Base-by-base conservation (phyloP, 257 asterid species). In the Capsicum rhomboideum region DNA sequence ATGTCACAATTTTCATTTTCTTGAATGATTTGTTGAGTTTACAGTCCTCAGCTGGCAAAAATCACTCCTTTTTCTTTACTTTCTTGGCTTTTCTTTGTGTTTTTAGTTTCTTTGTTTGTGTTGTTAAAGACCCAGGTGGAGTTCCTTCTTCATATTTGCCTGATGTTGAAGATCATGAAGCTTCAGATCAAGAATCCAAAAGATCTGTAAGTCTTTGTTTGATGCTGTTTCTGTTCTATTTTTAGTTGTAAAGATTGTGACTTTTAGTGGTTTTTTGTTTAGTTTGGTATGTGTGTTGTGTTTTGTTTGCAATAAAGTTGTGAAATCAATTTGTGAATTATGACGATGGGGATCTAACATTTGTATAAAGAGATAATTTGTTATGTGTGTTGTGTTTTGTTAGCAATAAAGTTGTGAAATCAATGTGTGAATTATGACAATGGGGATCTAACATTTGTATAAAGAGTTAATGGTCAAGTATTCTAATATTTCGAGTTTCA, bases 1-100 rank as follows among this genome's bases (percentile, higher is more conserved):
- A 91, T 82, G 90, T 85, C 53, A 97, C 98, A 4, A 69, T 93
- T n/a, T 97, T 94, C 89, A 87, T 92, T 54, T 91, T 92, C 86
- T 82, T 95, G 20, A 91, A 91, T 78, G 96, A 95, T 81, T 92
- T 90, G 94, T 83, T 84, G 54, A 91, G 93, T 40, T 89, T 94
- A 53, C 91, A 82, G 88, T 91, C 91, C 88, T 89, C 95, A 85
- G 87, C 89, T 87, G 98, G 98, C 54, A 84, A 91, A 54, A 82
- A 87, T 49, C 88, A 91, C 85, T 89, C 93, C 79, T 71, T 92
- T 91, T 87, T 93, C 88, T 93, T 93, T 91, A 93, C 91, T 82
- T 86, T 85, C 10, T 75, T 91, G 59, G 90, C 88, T 50, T 91
- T 68, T 21, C 59, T 93, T 42, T 88, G 89, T 81, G 69, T 86